Base-by-base conservation (phyloP, 306 rosid species). In the Trifolium dubium region DNA sequence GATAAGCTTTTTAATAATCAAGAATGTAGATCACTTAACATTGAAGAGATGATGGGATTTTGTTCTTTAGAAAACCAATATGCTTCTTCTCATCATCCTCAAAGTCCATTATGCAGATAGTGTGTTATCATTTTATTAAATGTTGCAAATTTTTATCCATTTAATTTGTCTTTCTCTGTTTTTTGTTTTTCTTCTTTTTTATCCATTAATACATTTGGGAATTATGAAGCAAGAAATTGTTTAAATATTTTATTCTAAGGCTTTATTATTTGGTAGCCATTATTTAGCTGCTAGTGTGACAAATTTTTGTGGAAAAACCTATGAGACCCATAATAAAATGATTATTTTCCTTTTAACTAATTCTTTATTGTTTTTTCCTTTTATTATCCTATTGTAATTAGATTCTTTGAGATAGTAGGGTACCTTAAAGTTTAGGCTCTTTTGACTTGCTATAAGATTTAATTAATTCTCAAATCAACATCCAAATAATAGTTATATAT, bases 61-160 rank as follows among this genome's bases (percentile, higher is more conserved):
- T 81, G 91, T 77, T 84, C 84, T 41, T 76, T 83, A 28, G 92
- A 86, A 28, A 75, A 69, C 76, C 89, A 76, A 55, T 69, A 79
- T 54, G 61, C 82, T 75, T 72, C 79, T 80, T 83, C 88, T 79
- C 89, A 85, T 79, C 91, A 88, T 23, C 88, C 91, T 54, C 96
- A 85, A 29, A 92, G 89, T 79, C 92, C 97, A 46, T 76, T 88
- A 88, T 92, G 96, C 86, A 89, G 91, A 85, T 92, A 89, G 49
- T 62, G 37, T 67, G 14, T 30, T 10, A 54, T n/a, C 2, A 13
- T 40, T 10, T 53, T 37, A 47, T 81, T 72, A 67, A n/a, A 44
- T 3, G 40, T 80, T 82, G 65, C 44, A 44, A 51, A 8, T 43
- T 59, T 62, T 50, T 39, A 44, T 67, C 67, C 30, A 54, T 67